Evolutionary conservation across 208 protist genomes (phyloP), one percentile per base, ranked within the genome.

Genomic region (Leishmania arabica): DNA sequence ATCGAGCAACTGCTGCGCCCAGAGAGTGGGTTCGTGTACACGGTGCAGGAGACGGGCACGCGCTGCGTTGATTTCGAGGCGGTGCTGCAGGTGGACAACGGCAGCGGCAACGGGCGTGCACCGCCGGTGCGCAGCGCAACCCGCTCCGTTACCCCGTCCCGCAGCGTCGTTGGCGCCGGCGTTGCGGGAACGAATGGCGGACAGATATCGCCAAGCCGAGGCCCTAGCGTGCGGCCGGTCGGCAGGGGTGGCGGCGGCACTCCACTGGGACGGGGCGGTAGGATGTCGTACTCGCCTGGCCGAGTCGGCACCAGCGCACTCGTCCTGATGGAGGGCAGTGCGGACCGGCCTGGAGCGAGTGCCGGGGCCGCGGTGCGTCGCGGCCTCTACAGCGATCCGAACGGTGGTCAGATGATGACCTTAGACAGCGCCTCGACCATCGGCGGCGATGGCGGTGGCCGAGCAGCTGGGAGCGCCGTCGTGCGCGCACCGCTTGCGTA

Each of bases 1-100:
- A 84, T 96, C 42, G 70, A 84, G 17, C 77, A 85, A 69, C 83
- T 98, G 51, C 81, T 95, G 49, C 77, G 89, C 58, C 82, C 89
- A 13, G 88, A 93, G 47, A 82, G 77, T 75, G 91, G 88, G 7
- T 96, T 93, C 77, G 84, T 95, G 27, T 95, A 96, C 82, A 82
- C 78, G n/a, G 92, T 93, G 54, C 87, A 91, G 56, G 88, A 88
- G 72, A 90, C 89, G 19, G 89, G 90, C 66, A 81, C 81, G 1
- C 87, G 81, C 68, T 96, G 87, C 70, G 82, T 98, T 45, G 92
- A 95, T 80, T 87, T 98, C 34, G 95, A 96, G 79, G 90, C 95
- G 62, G 84, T 84, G 51, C 64, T 98, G 62, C 91, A 96, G 78
- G 84, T 95, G 40, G 84, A 82, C 47, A 82, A 84, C 69, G 73